Percentiles rank a stretch among this genome's conserved stretches.
Conservation (phyloP, 192 early-diverging fungal species). For the Irineochytrium annulatum region DNA sequence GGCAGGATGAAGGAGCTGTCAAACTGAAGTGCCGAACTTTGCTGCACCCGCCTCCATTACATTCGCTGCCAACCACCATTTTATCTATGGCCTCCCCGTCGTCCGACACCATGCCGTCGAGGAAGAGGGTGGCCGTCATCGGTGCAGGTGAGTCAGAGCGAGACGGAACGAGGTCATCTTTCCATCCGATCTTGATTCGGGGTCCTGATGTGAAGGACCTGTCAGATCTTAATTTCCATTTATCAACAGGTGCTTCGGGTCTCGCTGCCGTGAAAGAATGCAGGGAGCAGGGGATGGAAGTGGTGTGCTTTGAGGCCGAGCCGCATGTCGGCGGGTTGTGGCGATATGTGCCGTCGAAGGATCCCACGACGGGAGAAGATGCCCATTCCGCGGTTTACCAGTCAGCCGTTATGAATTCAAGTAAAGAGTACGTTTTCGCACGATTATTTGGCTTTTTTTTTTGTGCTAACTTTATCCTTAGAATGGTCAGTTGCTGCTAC, state of each 20-base stretch:
- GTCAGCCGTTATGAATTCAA: slow-evolving; percentile 54
- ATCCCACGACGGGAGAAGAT: slow-evolving; percentile 29
- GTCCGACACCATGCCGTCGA: too few species aligned
- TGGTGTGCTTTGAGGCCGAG: slow-evolving; percentile 53
- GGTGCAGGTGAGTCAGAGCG: slow-evolving; percentile 9
- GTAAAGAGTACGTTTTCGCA: slow-evolving; percentile 34
- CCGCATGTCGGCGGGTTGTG: slow-evolving; percentile 52
- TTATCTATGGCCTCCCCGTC: too few species aligned
- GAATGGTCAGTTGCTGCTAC: slow-evolving; percentile 15
- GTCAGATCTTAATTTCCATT: neutral
- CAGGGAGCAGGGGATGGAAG: slow-evolving; percentile 45
- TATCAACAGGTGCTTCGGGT: slow-evolving; percentile 43
- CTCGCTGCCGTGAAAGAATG: slow-evolving; percentile 53
- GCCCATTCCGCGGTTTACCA: slow-evolving; percentile 54
- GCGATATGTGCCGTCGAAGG: slow-evolving; percentile 41
- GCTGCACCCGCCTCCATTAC: too few species aligned
- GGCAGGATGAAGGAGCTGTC: too few species aligned
- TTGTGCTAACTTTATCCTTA: neutral
- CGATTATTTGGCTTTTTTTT: too few species aligned
- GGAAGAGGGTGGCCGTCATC: slow-evolving; percentile 24
- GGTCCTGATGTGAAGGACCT: neutral
- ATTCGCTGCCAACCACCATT: too few species aligned
- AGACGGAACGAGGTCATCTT: too few species aligned
- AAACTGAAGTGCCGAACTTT: too few species aligned
- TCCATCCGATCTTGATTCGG: too few species aligned